A percentile compares a stretch with the other conserved stretches of the same genome.
phyloP scores from a whole-genome alignment of 441 rosid genomes.

The Lepidium campestre region DNA sequence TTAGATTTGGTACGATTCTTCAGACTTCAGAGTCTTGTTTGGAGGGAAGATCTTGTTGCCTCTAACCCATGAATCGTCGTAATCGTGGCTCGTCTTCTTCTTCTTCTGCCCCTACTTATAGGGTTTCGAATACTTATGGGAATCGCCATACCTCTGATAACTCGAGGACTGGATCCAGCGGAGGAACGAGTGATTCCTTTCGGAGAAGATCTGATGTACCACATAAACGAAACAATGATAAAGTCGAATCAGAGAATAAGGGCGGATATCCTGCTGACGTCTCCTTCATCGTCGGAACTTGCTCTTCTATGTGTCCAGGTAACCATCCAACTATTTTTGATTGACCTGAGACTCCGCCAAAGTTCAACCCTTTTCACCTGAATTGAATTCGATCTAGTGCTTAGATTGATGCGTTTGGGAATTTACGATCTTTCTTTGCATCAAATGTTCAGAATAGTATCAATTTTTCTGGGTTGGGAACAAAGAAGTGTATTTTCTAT shows the following conservation, averaged over 20 bases:
- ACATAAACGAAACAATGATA: not conserved
- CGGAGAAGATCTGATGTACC: conserved; percentile 23
- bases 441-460: not conserved
- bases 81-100: conserved; percentile 9
- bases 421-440: not conserved
- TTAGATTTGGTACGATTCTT: not conserved
- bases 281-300: conserved; percentile 55
- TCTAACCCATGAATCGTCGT: conserved; percentile 18
- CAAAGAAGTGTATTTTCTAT: not conserved
- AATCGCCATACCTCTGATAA: conserved; percentile 1
- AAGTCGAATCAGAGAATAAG: not conserved
- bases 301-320: conserved; percentile 94
- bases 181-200: conserved; percentile 1
- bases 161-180: conserved; percentile 2
- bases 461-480: not conserved
- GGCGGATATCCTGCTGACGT: conserved; percentile 7
- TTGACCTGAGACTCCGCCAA: not conserved
- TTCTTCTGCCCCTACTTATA: not conserved
- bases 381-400: not conserved
- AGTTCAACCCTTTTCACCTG: too few relatives aligned
- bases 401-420: not conserved
- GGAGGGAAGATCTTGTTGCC: not conserved
- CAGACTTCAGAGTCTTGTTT: not conserved
- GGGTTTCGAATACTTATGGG: not conserved
- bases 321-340: not conserved